phyloP scores from a whole-genome alignment of 805 yeast genomes.

The Saccharomycopsis sp. region DNA sequence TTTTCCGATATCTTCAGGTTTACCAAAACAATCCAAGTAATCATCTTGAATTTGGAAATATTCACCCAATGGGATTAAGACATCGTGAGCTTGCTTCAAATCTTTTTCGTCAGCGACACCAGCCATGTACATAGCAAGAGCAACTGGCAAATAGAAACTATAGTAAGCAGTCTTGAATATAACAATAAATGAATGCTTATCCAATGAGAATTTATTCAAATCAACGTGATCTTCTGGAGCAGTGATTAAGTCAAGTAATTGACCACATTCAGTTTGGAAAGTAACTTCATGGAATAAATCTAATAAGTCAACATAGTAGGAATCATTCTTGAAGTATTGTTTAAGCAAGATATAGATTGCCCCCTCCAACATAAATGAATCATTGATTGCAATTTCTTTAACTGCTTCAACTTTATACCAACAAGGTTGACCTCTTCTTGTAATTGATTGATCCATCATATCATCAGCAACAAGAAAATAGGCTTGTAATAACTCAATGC shows the following conservation, averaged over 20 bases:
- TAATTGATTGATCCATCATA: constrained; percentile 94
- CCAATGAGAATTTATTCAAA: constrained; percentile 75
- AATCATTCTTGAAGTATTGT: constrained; percentile 75
- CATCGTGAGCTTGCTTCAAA: constrained; percentile 79
- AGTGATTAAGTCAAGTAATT: constrained; percentile 87
- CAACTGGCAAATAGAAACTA: constrained; percentile 95
- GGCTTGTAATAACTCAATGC: constrained; percentile 90
- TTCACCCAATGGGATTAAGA: constrained; percentile 92
- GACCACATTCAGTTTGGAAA: constrained; percentile 96
- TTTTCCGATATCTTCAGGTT: constrained; percentile 95
- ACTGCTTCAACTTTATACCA: constrained; percentile 84
- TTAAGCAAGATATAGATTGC: constrained; percentile 85
- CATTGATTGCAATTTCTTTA: constrained; percentile 92
- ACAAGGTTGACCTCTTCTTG: constrained; percentile 98
- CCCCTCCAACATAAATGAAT: constrained; percentile 93
- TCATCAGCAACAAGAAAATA: constrained; percentile 97
- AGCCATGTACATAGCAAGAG: constrained; percentile 89
- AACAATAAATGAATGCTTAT: constrained; percentile 91
- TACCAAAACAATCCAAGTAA: constrained; percentile 93
- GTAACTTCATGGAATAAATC: constrained; percentile 97
- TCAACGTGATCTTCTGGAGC: constrained; percentile 96
- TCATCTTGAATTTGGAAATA: constrained; percentile 99
- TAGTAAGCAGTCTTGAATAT: constrained; percentile 96
- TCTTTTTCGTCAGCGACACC: constrained; percentile 68
- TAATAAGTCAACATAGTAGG: constrained; percentile 80